Base-by-base conservation (phyloP, 805 yeast genomes). In the Candida suzukii region DNA sequence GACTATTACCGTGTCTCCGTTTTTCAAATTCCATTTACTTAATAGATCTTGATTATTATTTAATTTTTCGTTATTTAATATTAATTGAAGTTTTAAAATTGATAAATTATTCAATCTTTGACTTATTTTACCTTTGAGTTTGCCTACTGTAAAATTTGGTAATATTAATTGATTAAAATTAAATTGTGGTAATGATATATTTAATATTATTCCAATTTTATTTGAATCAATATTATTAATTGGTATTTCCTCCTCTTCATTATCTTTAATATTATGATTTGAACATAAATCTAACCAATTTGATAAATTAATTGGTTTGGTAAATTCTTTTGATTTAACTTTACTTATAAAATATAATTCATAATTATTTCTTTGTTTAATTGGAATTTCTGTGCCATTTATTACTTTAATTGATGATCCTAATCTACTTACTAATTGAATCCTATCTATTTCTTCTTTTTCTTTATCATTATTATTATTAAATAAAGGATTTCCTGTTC, bases 341-440 rank as follows among this genome's bases (percentile, higher is more conserved):
- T 68, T 68, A 5, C 78, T 67, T 24, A 83, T 63, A 45, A 83
- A 78, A 53, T 73, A 86, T 4, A 84, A 54, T 55, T 88, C 95
- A 1, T 85, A 82, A 47, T 80, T 83, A 6, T 44, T 48, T 16
- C 88, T 66, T 38, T 79, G 83, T 2, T 60, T 67, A 0, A 35
- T 41, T 3, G 63, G 53, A 9, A 86, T 60, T 0, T 29, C 39
- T 0, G 78, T 68, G 1, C 95, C 95, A 52, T 88, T 79, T 13
- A 88, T 58, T 20, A 58, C 61, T 1, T 37, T 31, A 2, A 82
- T 34, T 0, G 46, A 40, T 1, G 63, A 60, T 4, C 35, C 39
- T 16, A 61, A 30, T 16, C 57, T 39, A 1, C 53, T 32, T 14
- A 58, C 38, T 12, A 59, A 26, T 22, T 54, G 53, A 18, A 51